A percentile compares a stretch with the other conserved stretches of the same genome.
These are phyloP conservation scores for Gossypium gossypioides DNA, from an alignment of 441 rosid species.

Conservation along the genomic window DNA sequence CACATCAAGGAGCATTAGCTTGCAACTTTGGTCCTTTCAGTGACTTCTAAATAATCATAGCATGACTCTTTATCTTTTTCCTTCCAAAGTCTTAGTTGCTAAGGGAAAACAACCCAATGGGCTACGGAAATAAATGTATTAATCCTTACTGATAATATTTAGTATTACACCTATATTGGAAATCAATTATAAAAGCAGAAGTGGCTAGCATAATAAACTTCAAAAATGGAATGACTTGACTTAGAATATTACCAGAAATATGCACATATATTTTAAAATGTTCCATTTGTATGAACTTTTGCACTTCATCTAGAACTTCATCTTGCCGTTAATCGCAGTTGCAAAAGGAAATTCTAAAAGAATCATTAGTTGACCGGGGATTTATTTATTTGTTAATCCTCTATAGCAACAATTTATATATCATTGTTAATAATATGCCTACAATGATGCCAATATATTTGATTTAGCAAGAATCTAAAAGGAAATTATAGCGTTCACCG, in stretches of 20 bases:
- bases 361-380: neutral
- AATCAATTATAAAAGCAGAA: neutral
- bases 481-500: neutral
- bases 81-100: neutral
- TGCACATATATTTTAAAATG: neutral
- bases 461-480: neutral
- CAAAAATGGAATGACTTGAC: neutral
- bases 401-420: neutral
- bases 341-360: neutral
- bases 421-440: neutral
- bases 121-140: neutral
- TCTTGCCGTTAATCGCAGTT: neutral
- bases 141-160: neutral
- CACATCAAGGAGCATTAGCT: neutral
- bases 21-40: neutral
- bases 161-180: neutral
- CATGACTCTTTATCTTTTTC: neutral
- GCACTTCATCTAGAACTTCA: slow-evolving; percentile 1
- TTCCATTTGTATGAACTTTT: neutral
- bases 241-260: neutral
- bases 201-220: neutral
- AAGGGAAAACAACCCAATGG: neutral
- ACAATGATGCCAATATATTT: neutral
- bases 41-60: neutral
- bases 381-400: slow-evolving; percentile 1